phyloP scores from a whole-genome alignment of 805 yeast genomes.

The Wickerhamomyces subpelliculosus region DNA sequence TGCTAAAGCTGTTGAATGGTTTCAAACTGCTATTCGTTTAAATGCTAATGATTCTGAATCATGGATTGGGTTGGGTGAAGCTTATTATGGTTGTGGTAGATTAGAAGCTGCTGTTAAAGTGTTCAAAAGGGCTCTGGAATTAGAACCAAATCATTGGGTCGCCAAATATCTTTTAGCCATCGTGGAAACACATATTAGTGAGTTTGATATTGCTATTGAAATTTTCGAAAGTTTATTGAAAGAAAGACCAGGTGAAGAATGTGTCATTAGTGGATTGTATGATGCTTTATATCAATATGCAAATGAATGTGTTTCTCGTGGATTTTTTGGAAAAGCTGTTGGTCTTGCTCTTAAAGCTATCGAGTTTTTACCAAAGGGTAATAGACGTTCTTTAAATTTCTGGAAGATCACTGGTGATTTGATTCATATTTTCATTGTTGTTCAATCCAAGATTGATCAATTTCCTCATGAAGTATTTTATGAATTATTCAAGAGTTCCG shows the following conservation, averaged over 20 bases:
- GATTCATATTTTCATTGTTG: conserved; percentile 41
- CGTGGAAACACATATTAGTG: conserved; percentile 56
- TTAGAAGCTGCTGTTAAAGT: conserved; percentile 83
- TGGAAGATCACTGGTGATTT: conserved; percentile 66
- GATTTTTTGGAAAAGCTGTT: conserved; percentile 63
- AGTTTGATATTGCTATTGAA: conserved; percentile 53
- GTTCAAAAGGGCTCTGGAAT: conserved; percentile 53
- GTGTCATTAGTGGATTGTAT: conserved; percentile 45
- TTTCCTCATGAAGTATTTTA: conserved; percentile 41
- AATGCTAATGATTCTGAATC: conserved; percentile 63
- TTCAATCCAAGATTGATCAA: conserved; percentile 44
- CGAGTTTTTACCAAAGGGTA: conserved; percentile 32
- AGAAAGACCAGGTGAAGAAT: conserved; percentile 40
- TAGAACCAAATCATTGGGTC: conserved; percentile 51
- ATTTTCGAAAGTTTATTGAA: conserved; percentile 37
- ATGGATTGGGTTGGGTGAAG: conserved; percentile 98
- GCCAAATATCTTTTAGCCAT: conserved; percentile 63
- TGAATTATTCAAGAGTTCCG: conserved; percentile 13
- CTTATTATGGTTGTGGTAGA: conserved; percentile 79
- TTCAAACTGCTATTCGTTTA: conserved; percentile 77
- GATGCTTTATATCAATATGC: conserved; percentile 54
- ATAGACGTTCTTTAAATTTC: conserved; percentile 39
- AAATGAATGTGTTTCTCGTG: conserved; percentile 42
- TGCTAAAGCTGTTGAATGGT: conserved; percentile 78
- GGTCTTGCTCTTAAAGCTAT: conserved; percentile 41